Evolutionary conservation across 1,284 basidiomycete genomes (phyloP), one percentile per base, ranked within the genome.

Genomic region (Trichosporon sp.): DNA sequence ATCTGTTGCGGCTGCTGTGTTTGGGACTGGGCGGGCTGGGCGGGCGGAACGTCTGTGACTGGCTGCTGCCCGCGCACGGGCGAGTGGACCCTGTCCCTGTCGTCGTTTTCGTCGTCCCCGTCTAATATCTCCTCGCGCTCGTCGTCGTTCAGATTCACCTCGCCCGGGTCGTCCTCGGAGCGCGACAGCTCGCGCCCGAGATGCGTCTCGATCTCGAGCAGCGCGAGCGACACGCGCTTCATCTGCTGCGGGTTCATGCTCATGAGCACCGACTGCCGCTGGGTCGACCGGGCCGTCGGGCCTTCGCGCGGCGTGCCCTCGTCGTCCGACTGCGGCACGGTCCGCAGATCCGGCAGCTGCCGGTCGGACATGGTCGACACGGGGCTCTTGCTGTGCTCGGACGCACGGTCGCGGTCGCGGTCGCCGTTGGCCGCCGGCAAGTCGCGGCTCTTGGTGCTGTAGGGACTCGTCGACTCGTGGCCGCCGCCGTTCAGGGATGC

Each of bases 161-260:
- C 74, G 12, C 65, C 64, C 35, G n/a, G 29, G 7, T 58, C 51
- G 11, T 67, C 70, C 13, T 74, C 69, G 9, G 42, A 31, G 12
- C 51, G 56, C 29, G 56, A n/a, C 56, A 60, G 27, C 56, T 60
- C 15, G 7, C 29, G 65, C 29, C 65, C 71, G 18, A 80, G 70
- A 47, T 75, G 68, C 15, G 70, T 72, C 35, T 78, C 79, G 63
- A 81, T 79, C 66, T 81, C 80, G 11, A 77, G 64, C 23, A 82
- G 69, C 3, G 81, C 81, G 53, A 75, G 62, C 0, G 81, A 82
- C 13, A 82, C 80, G 11, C 81, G 73, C 67, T 80, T 80, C 15
- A 77, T 72, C 68, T 81, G 80, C 7, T 76, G 75, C 0, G 78
- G 74, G 34, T 74, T 77, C 62, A 81, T 65, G 9, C 73, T 75